Evolutionary conservation across 2,329 filamentous ascomycete genomes (phyloP).

Genomic region (Chrysoporthe puriensis): DNA sequence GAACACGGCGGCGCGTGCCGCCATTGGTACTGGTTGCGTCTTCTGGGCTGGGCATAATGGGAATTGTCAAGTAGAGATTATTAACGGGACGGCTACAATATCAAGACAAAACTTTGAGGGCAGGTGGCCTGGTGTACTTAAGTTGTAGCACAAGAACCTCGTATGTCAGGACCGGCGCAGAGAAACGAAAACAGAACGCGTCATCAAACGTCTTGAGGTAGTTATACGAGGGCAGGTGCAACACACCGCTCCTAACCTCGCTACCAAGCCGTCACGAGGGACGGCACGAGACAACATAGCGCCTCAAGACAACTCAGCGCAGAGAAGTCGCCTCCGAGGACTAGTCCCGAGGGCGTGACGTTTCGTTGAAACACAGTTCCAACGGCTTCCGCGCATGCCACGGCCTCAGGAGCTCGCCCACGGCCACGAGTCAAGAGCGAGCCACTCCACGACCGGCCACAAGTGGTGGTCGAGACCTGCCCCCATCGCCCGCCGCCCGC

Average conservation of each 20-base stretch:
- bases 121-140: neutral
- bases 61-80: neutral
- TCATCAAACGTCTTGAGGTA: neutral
- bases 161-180: neutral
- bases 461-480: no score
- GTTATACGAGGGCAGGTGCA: neutral
- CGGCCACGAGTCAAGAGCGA: neutral
- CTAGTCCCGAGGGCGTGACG: neutral
- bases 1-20: neutral
- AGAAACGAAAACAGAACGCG: neutral
- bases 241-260: neutral
- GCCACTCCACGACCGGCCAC: no score
- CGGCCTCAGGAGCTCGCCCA: neutral
- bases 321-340: no score
- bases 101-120: neutral
- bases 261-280: neutral
- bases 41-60: no score
- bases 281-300: neutral
- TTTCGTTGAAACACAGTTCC: neutral
- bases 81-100: neutral
- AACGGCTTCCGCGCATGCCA: neutral
- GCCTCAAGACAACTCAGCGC: no score
- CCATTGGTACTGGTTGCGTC: no score
- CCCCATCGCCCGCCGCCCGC: neutral
- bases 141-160: neutral